A percentile compares a stretch with the other conserved stretches of the same genome.
Conservation (phyloP, 805 yeast genomes). For the Yamadazyma olivae region DNA sequence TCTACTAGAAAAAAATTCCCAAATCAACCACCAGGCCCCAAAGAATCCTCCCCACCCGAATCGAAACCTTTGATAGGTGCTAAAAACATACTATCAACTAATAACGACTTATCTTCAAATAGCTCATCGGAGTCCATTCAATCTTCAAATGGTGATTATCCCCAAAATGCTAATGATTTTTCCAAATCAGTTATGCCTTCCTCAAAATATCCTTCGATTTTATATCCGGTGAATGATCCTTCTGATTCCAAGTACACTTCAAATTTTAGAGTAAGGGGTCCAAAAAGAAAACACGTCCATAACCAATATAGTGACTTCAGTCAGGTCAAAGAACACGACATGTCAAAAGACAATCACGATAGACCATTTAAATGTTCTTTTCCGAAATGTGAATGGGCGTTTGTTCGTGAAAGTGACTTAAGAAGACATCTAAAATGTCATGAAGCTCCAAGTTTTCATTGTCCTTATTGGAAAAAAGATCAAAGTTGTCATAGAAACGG, state of each 20-base stretch:
- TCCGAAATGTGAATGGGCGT: constrained; percentile 62
- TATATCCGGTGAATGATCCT: no score
- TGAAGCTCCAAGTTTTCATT: constrained; percentile 60
- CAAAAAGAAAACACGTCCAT: constrained; percentile 6
- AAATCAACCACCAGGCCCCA: no score
- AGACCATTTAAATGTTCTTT: constrained; percentile 38
- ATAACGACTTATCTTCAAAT: no score
- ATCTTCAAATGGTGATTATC: no score
- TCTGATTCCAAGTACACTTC: no score
- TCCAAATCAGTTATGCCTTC: no score
- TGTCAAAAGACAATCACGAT: constrained; percentile 3
- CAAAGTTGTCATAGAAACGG: constrained; percentile 74
- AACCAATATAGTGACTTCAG: constrained; percentile 9
- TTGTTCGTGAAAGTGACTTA: constrained; percentile 65
- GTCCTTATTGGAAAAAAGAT: constrained; percentile 70
- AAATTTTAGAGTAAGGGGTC: constrained; percentile 1
- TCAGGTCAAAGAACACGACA: constrained; percentile 6
- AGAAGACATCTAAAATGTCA: constrained; percentile 68
- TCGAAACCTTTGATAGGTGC: no score
- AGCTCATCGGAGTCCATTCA: no score
- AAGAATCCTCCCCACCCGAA: no score
- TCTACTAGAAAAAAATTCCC: constrained; percentile 2
- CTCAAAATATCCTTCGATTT: no score
- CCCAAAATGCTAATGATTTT: no score
- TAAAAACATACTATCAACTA: no score